Percentiles rank a stretch among this genome's conserved stretches.
Conservation (phyloP, 2,329 filamentous ascomycete species). For the Penicillium corylophilum region DNA sequence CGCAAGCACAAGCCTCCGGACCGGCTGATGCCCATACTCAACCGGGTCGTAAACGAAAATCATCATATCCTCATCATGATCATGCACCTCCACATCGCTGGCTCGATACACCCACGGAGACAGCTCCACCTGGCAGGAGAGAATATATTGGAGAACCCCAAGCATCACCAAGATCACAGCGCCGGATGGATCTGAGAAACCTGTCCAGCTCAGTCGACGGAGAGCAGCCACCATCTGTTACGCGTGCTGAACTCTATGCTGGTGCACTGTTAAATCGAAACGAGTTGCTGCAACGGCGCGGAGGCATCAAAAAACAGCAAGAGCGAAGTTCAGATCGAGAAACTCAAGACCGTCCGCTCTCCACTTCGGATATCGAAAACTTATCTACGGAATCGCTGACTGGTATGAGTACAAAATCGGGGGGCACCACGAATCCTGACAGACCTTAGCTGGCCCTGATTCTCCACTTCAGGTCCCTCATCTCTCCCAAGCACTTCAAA, state of each 20-base stretch:
- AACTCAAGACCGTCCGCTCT: neutral
- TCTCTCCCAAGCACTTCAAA: neutral
- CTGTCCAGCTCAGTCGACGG: neutral
- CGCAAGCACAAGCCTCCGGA: neutral
- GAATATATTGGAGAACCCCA: neutral
- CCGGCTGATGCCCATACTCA: neutral
- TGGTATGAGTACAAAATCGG: neutral
- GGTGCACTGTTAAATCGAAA: neutral
- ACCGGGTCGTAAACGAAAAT: slow-evolving; percentile 11
- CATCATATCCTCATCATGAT: neutral
- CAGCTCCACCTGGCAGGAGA: neutral
- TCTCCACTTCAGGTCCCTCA: neutral
- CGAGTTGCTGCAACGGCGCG: neutral
- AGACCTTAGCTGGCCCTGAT: neutral
- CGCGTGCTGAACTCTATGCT: neutral
- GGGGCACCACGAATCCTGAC: neutral
- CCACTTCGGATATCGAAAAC: neutral
- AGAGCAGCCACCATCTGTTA: neutral
- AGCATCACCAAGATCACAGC: neutral
- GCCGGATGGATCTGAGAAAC: neutral
- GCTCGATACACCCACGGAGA: neutral
- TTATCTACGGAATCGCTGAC: neutral
- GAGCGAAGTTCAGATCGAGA: neutral
- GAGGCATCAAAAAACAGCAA: neutral
- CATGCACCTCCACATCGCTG: slow-evolving; percentile 1